Evolutionary conservation across 345 rosid genomes (phyloP).

Genomic region (Cardamine resedifolia): DNA sequence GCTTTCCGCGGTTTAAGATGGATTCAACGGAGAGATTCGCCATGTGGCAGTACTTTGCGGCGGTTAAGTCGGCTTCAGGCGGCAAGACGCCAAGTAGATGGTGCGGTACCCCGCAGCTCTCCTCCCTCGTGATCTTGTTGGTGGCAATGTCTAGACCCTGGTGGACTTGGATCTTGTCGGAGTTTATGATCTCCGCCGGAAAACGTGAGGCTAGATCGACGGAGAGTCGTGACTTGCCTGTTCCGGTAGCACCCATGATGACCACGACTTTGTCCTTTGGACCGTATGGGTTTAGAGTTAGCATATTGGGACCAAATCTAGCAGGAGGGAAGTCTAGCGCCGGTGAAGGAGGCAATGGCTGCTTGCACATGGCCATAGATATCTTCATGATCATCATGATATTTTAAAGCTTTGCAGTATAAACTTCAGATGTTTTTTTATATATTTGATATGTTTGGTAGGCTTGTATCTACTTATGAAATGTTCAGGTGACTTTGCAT

Average conservation of each 20-base stretch:
- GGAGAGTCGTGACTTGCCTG: constrained; percentile 76
- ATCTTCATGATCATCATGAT: constrained; percentile 36
- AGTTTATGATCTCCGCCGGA: constrained; percentile 67
- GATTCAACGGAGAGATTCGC: constrained; percentile 50
- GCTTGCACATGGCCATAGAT: constrained; percentile 44
- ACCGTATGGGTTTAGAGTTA: constrained; percentile 36
- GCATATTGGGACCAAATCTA: constrained; percentile 35
- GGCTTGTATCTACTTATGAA: constrained; percentile 20
- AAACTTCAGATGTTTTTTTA: background rate
- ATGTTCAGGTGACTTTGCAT: constrained; percentile 37
- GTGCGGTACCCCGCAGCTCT: constrained; percentile 60
- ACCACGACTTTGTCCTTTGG: constrained; percentile 59
- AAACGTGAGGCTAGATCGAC: constrained; percentile 64
- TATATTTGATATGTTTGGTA: constrained; percentile 10
- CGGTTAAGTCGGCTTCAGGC: constrained; percentile 56
- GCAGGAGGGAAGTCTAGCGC: constrained; percentile 29
- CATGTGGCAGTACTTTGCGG: constrained; percentile 46
- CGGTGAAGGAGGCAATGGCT: constrained; percentile 36
- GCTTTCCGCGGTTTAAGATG: constrained; percentile 41
- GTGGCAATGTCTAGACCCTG: constrained; percentile 64
- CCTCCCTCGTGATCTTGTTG: constrained; percentile 64
- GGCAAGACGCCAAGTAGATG: constrained; percentile 56
- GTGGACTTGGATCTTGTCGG: constrained; percentile 76
- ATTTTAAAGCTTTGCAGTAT: background rate
- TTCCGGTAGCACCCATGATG: constrained; percentile 72